Percentiles rank a stretch among this genome's conserved stretches.
Evolutionary conservation across 148 eudicot genomes (phyloP).

Genomic region (Arbutus unedo): DNA sequence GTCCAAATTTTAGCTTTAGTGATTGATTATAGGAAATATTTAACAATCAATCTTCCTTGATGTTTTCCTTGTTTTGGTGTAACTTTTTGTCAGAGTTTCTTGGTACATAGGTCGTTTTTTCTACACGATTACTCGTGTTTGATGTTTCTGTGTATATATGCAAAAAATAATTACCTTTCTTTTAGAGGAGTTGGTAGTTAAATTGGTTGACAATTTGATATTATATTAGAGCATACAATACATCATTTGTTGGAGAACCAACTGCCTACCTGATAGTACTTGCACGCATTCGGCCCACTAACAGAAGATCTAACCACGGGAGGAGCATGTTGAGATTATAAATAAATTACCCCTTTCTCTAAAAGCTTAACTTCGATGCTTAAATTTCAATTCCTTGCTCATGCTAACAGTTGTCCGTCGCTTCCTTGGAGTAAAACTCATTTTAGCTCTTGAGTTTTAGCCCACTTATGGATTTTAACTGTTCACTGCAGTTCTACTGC

Average conservation of each 20-base stretch:
- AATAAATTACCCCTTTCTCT: neutral
- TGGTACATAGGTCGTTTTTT: neutral
- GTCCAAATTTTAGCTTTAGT: neutral
- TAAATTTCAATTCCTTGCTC: neutral
- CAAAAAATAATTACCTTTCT: neutral
- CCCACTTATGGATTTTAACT: slow-evolving; percentile 10
- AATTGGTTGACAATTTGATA: neutral
- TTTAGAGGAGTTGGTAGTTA: neutral
- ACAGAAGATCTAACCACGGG: neutral
- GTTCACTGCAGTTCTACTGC: neutral
- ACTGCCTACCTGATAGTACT: neutral
- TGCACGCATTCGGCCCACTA: neutral
- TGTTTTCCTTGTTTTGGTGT: neutral
- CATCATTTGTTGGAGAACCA: neutral
- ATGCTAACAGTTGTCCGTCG: neutral
- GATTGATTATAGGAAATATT: neutral
- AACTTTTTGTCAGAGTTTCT: neutral
- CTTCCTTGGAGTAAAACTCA: neutral
- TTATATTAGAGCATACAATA: neutral
- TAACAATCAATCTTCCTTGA: neutral
- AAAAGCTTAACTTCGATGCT: neutral
- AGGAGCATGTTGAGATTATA: neutral
- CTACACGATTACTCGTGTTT: neutral
- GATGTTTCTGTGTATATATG: neutral
- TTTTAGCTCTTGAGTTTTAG: neutral